These are phyloP conservation scores for Pseudonitzschia multiseries DNA, from an alignment of 108 stramenopile genomes.

Conservation along the genomic window DNA sequence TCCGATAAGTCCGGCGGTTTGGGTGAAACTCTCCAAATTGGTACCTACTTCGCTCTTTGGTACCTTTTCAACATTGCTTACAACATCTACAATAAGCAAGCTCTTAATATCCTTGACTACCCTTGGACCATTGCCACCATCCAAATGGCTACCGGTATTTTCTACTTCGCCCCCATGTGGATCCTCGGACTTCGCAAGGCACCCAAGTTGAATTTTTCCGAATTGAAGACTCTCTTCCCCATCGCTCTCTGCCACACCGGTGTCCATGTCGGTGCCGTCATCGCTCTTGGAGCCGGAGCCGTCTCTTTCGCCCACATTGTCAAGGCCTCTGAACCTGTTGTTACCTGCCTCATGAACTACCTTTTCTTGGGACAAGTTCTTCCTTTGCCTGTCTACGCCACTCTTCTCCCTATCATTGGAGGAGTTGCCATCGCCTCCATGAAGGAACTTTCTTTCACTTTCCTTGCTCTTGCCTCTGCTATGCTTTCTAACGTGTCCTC, in stretches of 20 bases:
- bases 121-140: constrained; percentile 96
- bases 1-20: constrained; percentile 45
- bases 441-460: constrained; percentile 97
- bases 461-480: constrained; percentile 91
- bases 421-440: constrained; percentile 97
- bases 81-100: constrained; percentile 99
- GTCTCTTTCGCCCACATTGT: constrained; percentile 99
- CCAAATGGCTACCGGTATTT: constrained; percentile 93
- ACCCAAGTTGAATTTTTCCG: constrained; percentile 81
- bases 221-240: constrained; percentile 91
- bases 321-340: constrained; percentile 98
- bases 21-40: constrained; percentile 78
- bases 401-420: constrained; percentile 95
- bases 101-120: constrained; percentile 86
- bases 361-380: constrained; percentile 86
- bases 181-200: constrained; percentile 82
- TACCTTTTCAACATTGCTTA: constrained; percentile 98
- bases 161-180: constrained; percentile 92
- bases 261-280: constrained; percentile 95
- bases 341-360: constrained; percentile 91
- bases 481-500: constrained; percentile 98
- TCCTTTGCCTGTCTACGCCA: constrained; percentile 84
- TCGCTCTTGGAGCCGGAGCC: constrained; percentile 96
- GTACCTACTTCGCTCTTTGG: constrained; percentile 94
- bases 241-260: constrained; percentile 96